Base-by-base conservation (phyloP, 148 eudicot species). In the Camellia sinensis region DNA sequence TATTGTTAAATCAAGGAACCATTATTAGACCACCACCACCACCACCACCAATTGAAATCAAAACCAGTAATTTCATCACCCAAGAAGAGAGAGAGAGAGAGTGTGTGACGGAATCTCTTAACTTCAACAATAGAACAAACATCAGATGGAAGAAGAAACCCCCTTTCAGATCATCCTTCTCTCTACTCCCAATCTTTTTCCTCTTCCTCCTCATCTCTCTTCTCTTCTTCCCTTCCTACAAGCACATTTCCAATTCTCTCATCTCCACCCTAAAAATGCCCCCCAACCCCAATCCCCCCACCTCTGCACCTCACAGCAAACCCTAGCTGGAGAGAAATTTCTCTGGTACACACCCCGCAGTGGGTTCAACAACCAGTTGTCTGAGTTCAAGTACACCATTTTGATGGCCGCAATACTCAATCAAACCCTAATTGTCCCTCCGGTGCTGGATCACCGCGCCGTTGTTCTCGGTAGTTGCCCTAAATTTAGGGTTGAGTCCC, bases 401-500 rank as follows among this genome's bases (percentile, higher is more conserved):
- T 53, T 93, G 12, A 81, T 95, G 86, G 88, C 97, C 1, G 86
- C 78, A 0, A 89, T 95, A 22, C 88, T 93, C 5, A 92, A 95
- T 81, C 91, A 97, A 17, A 93, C 93, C 17, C 76, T 95, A 13
- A 77, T 95, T 70, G 92, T 93, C 22, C 98, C 98, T 5, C 98
- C 98, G 5, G 83, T 95, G 46, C 81, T 95, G 59, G 99, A 95
- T 89, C 99, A 95, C 74, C 97, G 92, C 29, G 95, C 97, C 12
- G 95, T 95, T 10, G 97, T 89, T 22, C 95, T 95, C 29, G 97
- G 99, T 0, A 95, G 97, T 45, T 95, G 99, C 74, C 97, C 97
- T 2, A 95, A 95, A 62, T 93, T 93, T 81, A 84, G 97, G 91
- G 99, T 95, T 75, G 80, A 81, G 53, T 62, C 87, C 94, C 11